A percentile compares a stretch with the other conserved stretches of the same genome.
Evolutionary conservation across 352 stramenopile species (phyloP).

Genomic region (Phytophthora tubulina): DNA sequence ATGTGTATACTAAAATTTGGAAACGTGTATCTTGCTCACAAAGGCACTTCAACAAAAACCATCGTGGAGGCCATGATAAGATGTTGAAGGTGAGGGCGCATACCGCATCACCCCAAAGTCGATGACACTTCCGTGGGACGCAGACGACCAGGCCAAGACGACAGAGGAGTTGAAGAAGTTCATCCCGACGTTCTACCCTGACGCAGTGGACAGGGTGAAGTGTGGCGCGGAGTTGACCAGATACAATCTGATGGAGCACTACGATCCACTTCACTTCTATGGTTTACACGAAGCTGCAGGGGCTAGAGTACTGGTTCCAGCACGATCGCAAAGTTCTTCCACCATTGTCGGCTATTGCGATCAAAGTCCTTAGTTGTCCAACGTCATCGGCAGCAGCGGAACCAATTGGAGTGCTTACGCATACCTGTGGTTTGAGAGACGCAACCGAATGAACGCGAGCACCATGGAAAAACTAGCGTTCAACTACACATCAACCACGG

Average conservation of each 20-base stretch:
- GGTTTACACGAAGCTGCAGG: neutral
- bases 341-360: neutral
- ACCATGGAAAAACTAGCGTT: constrained; percentile 4
- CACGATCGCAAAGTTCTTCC: neutral
- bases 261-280: neutral
- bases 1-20: neutral
- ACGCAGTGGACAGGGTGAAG: neutral
- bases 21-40: neutral
- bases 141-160: neutral
- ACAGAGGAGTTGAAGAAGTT: neutral
- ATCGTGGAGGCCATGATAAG: neutral
- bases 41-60: neutral
- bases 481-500: neutral
- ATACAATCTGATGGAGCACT: neutral
- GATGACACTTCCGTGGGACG: neutral
- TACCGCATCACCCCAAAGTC: neutral
- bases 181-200: neutral
- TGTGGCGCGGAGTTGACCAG: neutral
- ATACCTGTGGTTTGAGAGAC: neutral
- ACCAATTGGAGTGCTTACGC: neutral
- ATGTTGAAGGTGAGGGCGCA: neutral
- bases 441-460: neutral
- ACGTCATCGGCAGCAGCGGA: neutral
- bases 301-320: neutral
- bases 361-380: neutral